Evolutionary conservation across 495 filamentous ascomycete genomes (phyloP), one percentile per base, ranked within the genome.

Genomic region (Daldinia caldariorum): DNA sequence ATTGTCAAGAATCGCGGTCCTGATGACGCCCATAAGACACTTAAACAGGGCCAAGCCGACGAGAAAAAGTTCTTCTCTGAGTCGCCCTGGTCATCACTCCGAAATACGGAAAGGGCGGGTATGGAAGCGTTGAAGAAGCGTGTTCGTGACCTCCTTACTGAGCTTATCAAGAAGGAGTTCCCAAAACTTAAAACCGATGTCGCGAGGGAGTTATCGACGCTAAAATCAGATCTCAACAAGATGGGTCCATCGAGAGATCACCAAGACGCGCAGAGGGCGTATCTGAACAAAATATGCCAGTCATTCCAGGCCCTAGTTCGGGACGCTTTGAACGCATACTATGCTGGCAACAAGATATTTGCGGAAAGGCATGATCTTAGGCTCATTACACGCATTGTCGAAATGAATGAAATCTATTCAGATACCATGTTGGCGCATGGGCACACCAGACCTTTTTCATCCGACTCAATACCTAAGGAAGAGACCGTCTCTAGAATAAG

Each of bases 1-100:
- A 56, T 89, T 18, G 83, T 91, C 4, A 82, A 83, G 10, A 91
- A 89, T 67, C 79, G 80, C 12, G 82, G 84, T 0, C 78, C 83
- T 8, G 63, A 78, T 13, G 76, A 83, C 16, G 35, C 72, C 1
- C 47, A 66, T 8, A 72, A 62, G 59, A 72, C 76, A 0, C 55
- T 76, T 6, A n/a, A 63, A 14, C 61, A 81, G 31, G 79, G 80
- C 10, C 51, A 79, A 20, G 50, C 7, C 6, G 60, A 76, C 6
- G 84, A 85, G 61, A 58, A 59, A 4, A 66, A 37, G n/a, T 78
- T 83, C 62, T 86, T 85, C 63, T 38, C 58, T 9, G 39, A 69
- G 0, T 22, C 62, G 7, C 76, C 67, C 68, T 90, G 88, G 87
- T 80, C 74, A 12, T 51, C 47, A 6, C 67, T 90, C 7, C 34